Percentiles rank a stretch among this genome's conserved stretches.
Evolutionary conservation across 1,284 basidiomycete species (phyloP).

Genomic region (Trichosporon coremiiforme): DNA sequence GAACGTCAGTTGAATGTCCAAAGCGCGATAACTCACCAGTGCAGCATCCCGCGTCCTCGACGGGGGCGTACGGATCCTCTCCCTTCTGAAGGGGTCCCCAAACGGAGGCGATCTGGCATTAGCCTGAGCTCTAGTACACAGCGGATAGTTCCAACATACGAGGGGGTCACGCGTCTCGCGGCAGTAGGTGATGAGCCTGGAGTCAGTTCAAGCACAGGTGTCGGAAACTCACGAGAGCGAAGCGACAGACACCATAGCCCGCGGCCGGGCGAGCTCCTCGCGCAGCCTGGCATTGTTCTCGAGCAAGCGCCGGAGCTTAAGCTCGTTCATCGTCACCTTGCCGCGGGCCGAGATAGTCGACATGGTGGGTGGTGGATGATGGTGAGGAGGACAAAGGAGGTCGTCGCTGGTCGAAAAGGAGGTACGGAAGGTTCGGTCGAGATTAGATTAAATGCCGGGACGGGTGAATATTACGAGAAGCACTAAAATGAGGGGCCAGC

Average conservation of each 20-base stretch:
- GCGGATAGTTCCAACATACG: conserved; percentile 57
- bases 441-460: background rate
- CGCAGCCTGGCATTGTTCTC: conserved; percentile 92
- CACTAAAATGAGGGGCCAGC: background rate
- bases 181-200: conserved; percentile 86
- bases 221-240: conserved; percentile 57
- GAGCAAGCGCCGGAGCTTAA: conserved; percentile 87
- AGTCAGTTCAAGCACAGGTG: background rate
- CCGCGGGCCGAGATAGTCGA: conserved; percentile 37
- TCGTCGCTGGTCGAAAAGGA: background rate
- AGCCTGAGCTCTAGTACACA: background rate
- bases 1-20: background rate
- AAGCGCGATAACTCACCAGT: conserved; percentile 34
- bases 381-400: conserved; percentile 9
- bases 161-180: conserved; percentile 87
- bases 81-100: conserved; percentile 89
- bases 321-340: conserved; percentile 78
- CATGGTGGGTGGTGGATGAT: background rate
- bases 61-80: conserved; percentile 59
- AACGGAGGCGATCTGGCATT: conserved; percentile 73
- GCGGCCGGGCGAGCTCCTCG: conserved; percentile 85
- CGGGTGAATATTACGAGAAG: conserved; percentile 1
- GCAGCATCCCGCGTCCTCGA: conserved; percentile 46
- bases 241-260: conserved; percentile 88
- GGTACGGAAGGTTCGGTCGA: background rate